Conservation (phyloP, 805 yeast species). For the Naumovozyma castellii region DNA sequence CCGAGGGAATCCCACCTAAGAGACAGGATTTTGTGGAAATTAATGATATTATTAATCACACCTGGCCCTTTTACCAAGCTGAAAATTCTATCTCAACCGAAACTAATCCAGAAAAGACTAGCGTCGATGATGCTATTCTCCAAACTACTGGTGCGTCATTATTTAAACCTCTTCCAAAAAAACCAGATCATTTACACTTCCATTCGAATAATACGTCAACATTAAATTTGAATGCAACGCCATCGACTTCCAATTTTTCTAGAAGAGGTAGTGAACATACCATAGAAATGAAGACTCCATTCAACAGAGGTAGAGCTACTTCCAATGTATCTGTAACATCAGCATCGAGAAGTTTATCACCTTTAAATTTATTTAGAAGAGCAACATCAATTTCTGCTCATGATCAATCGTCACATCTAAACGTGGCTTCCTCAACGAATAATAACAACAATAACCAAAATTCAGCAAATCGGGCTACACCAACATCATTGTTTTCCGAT, state of each 20-base stretch:
- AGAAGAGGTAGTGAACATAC: not conserved
- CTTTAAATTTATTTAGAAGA: constrained; percentile 22
- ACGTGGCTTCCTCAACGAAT: not conserved
- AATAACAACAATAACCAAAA: not conserved
- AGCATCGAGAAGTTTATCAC: constrained; percentile 21
- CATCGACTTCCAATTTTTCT: not conserved
- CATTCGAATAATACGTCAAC: not conserved
- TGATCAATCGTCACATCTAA: not conserved
- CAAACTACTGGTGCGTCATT: constrained; percentile 14
- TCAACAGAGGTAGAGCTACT: constrained; percentile 1
- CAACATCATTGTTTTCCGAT: constrained; percentile 22
- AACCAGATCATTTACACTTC: not conserved
- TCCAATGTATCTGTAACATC: constrained; percentile 2
- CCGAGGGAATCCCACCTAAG: constrained; percentile 95
- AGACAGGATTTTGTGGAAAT: constrained; percentile 56
- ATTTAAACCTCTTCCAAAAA: constrained; percentile 10
- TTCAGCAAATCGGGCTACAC: constrained; percentile 5
- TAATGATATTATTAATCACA: constrained; percentile 60
- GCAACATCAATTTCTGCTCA: constrained; percentile 15
- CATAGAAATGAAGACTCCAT: not conserved
- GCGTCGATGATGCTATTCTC: constrained; percentile 4
- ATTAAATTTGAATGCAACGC: not conserved
- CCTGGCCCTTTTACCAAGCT: constrained; percentile 79
- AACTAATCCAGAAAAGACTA: not conserved
- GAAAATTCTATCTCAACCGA: constrained; percentile 22